These are phyloP conservation scores for Annona cherimola DNA, from an alignment of 164 flowering plant genomes.

Conservation along the genomic window DNA sequence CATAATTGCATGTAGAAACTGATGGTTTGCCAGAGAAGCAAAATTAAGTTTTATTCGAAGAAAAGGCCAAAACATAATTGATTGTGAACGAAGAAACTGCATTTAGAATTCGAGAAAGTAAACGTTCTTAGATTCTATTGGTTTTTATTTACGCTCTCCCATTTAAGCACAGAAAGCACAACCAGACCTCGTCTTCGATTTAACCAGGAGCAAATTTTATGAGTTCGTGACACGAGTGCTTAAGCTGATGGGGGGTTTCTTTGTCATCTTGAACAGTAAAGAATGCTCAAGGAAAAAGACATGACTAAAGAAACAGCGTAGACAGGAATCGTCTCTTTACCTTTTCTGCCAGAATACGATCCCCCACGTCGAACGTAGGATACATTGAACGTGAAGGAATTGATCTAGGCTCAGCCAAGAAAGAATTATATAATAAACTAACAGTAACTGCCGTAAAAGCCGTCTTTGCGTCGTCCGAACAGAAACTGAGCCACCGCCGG, in stretches of 20 bases:
- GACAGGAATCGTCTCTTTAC: constrained; percentile 22
- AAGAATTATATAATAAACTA: constrained; percentile 51
- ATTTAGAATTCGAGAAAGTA: too few relatives aligned
- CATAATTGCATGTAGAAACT: too few relatives aligned
- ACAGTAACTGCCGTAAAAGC: constrained; percentile 76
- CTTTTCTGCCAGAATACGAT: constrained; percentile 92
- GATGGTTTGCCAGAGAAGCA: too few relatives aligned
- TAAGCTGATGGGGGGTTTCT: not conserved
- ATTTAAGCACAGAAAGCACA: too few relatives aligned
- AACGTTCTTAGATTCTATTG: too few relatives aligned
- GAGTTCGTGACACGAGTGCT: not conserved
- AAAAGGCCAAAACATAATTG: too few relatives aligned
- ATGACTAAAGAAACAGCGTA: constrained; percentile 13
- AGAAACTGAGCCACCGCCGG: constrained; percentile 28
- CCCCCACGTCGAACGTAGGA: constrained; percentile 89
- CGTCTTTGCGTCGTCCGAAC: constrained; percentile 74
- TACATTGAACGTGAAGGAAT: constrained; percentile 86
- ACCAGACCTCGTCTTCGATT: too few relatives aligned
- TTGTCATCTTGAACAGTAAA: not conserved
- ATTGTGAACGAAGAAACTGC: too few relatives aligned
- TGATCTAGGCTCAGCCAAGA: constrained; percentile 80
- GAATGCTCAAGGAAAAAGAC: not conserved
- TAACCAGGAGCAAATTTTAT: too few relatives aligned
- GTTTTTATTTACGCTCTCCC: too few relatives aligned
- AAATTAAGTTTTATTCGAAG: too few relatives aligned